Evolutionary conservation across 768 basidiomycete genomes (phyloP).

Genomic region (Kwoniella europaea): DNA sequence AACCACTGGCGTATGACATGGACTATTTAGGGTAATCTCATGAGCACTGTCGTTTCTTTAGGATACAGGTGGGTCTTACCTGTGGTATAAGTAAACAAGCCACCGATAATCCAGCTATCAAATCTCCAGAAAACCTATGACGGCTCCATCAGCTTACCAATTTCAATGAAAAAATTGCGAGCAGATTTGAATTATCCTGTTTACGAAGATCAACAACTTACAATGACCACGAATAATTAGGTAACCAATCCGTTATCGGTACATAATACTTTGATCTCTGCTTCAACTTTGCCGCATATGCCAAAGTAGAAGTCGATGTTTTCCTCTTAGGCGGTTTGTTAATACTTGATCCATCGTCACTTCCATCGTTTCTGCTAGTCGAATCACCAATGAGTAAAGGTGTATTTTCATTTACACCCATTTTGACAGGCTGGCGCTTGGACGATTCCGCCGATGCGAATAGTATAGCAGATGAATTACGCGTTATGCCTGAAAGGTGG

Average conservation of each 20-base stretch:
- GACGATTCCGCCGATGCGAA: neutral
- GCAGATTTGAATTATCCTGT: neutral
- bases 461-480: conserved; percentile 16
- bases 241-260: conserved; percentile 56
- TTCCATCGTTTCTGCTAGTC: neutral
- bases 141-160: neutral
- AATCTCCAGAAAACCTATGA: conserved; percentile 69
- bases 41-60: neutral
- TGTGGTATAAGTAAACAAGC: conserved; percentile 59
- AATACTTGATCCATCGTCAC: neutral
- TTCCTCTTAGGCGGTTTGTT: conserved; percentile 11
- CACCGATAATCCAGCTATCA: conserved; percentile 84
- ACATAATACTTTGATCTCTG: conserved; percentile 57
- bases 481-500: neutral
- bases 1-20: conserved; percentile 86
- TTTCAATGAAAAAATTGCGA: neutral
- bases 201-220: conserved; percentile 36
- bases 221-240: conserved; percentile 53
- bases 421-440: neutral
- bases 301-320: neutral
- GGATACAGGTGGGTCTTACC: conserved; percentile 24
- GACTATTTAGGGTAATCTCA: conserved; percentile 63
- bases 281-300: conserved; percentile 42
- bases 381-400: conserved; percentile 5
- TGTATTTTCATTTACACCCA: conserved; percentile 10